A percentile compares a stretch with the other conserved stretches of the same genome.
Evolutionary conservation across 2,329 filamentous ascomycete species (phyloP).

Genomic region (Fusarium sp.): DNA sequence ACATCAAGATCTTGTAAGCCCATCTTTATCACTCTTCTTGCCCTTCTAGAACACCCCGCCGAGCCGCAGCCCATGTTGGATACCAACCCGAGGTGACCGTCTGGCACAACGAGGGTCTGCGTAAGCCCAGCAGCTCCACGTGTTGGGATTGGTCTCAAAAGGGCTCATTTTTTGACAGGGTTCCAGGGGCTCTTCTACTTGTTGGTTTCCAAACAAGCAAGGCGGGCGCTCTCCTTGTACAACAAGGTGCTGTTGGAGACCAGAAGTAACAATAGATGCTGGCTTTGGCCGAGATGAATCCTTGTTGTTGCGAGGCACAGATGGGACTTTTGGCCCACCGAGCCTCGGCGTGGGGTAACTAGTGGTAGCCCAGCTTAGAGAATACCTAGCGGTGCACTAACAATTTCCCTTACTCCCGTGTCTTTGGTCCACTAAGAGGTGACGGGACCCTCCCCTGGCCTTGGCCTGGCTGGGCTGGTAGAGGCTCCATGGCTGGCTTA

Average conservation of each 20-base stretch:
- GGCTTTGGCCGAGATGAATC: conserved; percentile 7
- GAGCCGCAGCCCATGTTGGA: neutral
- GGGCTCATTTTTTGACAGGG: conserved; percentile 6
- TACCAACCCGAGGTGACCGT: neutral
- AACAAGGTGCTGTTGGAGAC: conserved; percentile 5
- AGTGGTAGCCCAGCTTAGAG: neutral
- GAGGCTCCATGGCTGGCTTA: neutral
- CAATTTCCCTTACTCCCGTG: conserved; percentile 12
- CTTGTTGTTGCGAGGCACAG: conserved; percentile 16
- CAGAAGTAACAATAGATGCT: conserved; percentile 27
- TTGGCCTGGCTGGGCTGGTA: neutral
- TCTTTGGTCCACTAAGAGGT: neutral
- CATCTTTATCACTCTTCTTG: neutral
- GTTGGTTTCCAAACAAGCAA: conserved; percentile 20
- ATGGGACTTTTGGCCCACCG: neutral
- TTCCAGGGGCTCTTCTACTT: conserved; percentile 8
- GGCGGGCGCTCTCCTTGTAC: conserved; percentile 4
- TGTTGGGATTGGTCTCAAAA: conserved; percentile 14
- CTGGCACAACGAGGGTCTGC: neutral
- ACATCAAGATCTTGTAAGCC: neutral
- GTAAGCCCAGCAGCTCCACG: conserved; percentile 15
- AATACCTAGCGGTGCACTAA: conserved; percentile 18
- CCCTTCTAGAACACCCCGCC: neutral
- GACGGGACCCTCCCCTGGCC: neutral
- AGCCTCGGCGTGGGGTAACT: conserved; percentile 6